These are phyloP conservation scores for Mangifera indica DNA, from an alignment of 345 rosid species.

Conservation along the genomic window DNA sequence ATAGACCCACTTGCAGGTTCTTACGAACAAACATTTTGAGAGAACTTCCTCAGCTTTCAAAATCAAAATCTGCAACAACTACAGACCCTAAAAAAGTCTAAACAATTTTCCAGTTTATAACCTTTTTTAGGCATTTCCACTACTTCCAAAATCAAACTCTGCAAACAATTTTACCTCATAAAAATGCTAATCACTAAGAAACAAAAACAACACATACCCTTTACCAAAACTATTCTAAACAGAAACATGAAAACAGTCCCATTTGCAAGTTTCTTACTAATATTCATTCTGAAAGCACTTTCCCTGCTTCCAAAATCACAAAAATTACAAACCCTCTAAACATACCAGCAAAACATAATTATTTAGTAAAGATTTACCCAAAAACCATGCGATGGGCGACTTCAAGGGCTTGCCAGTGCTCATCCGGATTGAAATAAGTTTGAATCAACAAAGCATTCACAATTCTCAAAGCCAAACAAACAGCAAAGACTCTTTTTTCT, in stretches of 20 bases:
- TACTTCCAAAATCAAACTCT: background rate
- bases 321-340: background rate
- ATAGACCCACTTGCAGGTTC: too few relatives aligned
- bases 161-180: background rate
- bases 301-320: background rate
- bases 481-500: conserved; percentile 36
- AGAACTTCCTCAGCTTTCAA: too few relatives aligned
- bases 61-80: too few relatives aligned
- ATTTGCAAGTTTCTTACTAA: background rate
- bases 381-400: conserved; percentile 69
- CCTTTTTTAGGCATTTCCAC: background rate
- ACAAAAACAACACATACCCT: background rate
- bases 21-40: too few relatives aligned
- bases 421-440: conserved; percentile 89
- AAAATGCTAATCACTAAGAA: background rate
- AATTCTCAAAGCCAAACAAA: conserved; percentile 59
- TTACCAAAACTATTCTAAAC: background rate
- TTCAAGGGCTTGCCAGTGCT: conserved; percentile 95
- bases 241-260: background rate
- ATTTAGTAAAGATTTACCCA: conserved; percentile 47
- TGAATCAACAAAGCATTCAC: conserved; percentile 69
- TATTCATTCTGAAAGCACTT: background rate
- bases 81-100: too few relatives aligned
- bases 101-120: background rate
- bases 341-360: background rate